Conservation (phyloP, 148 eudicot genomes). For the Rheum nobile region DNA sequence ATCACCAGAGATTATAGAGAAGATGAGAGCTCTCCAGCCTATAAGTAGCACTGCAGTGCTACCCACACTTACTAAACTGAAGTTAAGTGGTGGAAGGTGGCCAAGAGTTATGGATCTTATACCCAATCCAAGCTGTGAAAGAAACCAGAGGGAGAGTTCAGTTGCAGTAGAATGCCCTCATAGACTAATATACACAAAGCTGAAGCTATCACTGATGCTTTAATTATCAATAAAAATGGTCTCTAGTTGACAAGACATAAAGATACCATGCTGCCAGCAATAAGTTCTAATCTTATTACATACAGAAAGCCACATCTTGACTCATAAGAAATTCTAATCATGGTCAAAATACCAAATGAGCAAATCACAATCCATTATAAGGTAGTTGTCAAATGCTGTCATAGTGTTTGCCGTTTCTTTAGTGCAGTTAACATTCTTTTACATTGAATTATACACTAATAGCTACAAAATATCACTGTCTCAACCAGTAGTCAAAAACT, state of each 20-base stretch:
- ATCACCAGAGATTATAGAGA: constrained; percentile 30
- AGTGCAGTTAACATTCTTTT: background rate
- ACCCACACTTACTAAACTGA: constrained; percentile 69
- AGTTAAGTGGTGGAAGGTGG: constrained; percentile 53
- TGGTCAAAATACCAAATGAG: background rate
- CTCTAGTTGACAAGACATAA: background rate
- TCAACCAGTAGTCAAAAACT: background rate
- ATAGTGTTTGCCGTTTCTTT: background rate
- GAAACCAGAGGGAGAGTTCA: background rate
- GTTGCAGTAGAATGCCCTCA: background rate
- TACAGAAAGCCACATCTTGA: background rate
- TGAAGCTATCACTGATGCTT: background rate
- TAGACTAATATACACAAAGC: background rate
- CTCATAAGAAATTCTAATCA: background rate
- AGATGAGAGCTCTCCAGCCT: constrained; percentile 73
- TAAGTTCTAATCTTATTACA: background rate
- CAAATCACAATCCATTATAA: background rate
- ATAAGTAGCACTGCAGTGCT: constrained; percentile 71
- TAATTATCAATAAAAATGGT: background rate
- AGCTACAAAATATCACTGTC: background rate
- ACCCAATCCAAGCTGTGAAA: constrained; percentile 48
- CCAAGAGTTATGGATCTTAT: constrained; percentile 46
- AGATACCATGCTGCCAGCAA: background rate
- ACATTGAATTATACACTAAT: background rate
- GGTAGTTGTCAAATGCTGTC: no score